Base-by-base conservation (phyloP, 2,329 filamentous ascomycete species). In the Amphichorda felina region DNA sequence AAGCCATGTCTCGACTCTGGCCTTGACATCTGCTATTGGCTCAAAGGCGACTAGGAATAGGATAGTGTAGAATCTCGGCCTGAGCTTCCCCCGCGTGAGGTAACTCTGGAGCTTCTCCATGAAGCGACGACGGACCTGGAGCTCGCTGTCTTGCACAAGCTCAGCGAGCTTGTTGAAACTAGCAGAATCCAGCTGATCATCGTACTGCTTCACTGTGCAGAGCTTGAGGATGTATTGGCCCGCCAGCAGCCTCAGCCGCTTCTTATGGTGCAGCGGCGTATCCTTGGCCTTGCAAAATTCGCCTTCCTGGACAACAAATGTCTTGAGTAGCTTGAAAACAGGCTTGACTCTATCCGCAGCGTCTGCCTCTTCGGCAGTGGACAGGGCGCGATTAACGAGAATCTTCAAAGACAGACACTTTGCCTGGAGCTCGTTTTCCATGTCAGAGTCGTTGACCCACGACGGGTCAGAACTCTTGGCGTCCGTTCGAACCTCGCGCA, bases 1-100 rank as follows among this genome's bases (percentile, higher is more conserved):
- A 34, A 96, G 75, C 88, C 91, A 98, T 0, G 85, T 94, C 41
- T 84, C 75, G 3, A 85, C 79, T 29, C 80, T 75, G 34, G 75
- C 75, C 53, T 79, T 83, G 52, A 94, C 72, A 13, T 74, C 71
- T n/a, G 62, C 53, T 26, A 76, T 72, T 0, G 89, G 91, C 59
- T 98, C 91, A 53, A 91, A 95, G 2, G 91, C 89, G 22, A 87
- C 81, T 30, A 96, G 63, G 61, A 95, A 96, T 5, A 94, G 69
- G 28, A 94, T 79, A 0, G 85, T 82, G 55, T 94, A 91, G 67
- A 93, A 98, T 8, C 89, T 78, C 10, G 70, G 64, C 2, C 75
- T 70, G 3, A 94, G 68, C 45, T 70, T 76, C 37, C 72, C 72
- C 36, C 81, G 74, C 8, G 82, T 82, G 4, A 96, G 72, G 49